Base-by-base conservation (phyloP, 208 protist species). In the Leishmania lainsoni region DNA sequence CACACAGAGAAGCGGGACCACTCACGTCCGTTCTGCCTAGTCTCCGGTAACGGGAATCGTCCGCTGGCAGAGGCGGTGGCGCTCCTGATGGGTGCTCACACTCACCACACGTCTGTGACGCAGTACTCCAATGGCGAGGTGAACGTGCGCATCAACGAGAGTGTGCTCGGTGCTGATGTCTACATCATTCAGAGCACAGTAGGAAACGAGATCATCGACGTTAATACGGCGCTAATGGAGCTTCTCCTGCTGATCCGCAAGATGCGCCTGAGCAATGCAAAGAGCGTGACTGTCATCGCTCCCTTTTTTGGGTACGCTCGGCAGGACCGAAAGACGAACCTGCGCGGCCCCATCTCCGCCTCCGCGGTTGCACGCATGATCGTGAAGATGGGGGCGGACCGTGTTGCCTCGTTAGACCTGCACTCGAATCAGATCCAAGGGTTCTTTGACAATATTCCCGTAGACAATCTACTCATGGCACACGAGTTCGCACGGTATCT, bases 191-290 rank as follows among this genome's bases (percentile, higher is more conserved):
- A 99, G 85, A 94, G 95, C 77, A 99, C 97, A 5, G 98, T 92
- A 32, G 92, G 94, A 66, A 98, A 98, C 78, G 88, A 92, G 65
- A 78, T 96, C 20, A 86, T 96, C 16, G 92, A 98, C 79, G 92
- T 99, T 56, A 99, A 99, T 87, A 97, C 97, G 52, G 90, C 95
- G 32, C 86, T 99, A n/a, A 99, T 99, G 97, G 98, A 99, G 87
- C 90, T 99, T 68, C 87, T 98, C 26, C 87, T 99, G 51, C 94
- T 98, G 65, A 95, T 98, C 42, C 94, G 95, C 73, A 98, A 97
- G 69, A 93, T 98, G 87, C 90, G 92, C 22, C 81, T 98, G 68
- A 96, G 93, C 59, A 96, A 96, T 78, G 95, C 96, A 29, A 93
- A 91, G 84, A 90, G 92, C 51, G 89, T 98, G 29, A 98, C 96